A percentile compares a stretch with the other conserved stretches of the same genome.
Conservation (phyloP, 2,329 filamentous ascomycete genomes). For the Clarireedia homoeocarpa region DNA sequence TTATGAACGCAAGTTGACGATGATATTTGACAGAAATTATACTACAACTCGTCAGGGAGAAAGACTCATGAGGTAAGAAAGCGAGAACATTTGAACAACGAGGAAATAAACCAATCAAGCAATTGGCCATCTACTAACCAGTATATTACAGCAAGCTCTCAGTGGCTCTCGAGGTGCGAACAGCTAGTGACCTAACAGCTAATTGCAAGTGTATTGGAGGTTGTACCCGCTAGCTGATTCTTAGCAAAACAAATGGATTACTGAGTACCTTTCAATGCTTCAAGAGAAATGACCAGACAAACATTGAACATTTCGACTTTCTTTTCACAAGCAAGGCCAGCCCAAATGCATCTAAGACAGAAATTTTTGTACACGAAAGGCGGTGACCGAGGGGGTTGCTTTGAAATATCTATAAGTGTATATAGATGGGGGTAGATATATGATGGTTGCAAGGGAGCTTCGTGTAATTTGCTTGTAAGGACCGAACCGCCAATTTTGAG, state of each 20-base stretch:
- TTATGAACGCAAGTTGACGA: slow-evolving; percentile 1
- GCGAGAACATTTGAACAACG: slow-evolving; percentile 8
- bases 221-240: slow-evolving; percentile 5
- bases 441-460: slow-evolving; percentile 4
- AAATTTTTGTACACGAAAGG: slow-evolving; percentile 14
- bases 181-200: slow-evolving; percentile 17
- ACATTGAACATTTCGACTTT: slow-evolving; percentile 29
- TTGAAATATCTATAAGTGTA: background rate
- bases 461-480: background rate
- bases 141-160: slow-evolving; percentile 26
- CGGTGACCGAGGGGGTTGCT: slow-evolving; percentile 14
- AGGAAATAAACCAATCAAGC: slow-evolving; percentile 15
- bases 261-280: slow-evolving; percentile 28
- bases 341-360: slow-evolving; percentile 23
- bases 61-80: background rate
- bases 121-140: slow-evolving; percentile 26
- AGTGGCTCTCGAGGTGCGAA: slow-evolving; percentile 14
- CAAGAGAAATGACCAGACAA: slow-evolving; percentile 27
- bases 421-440: background rate
- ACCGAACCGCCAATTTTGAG: slow-evolving; percentile 7
- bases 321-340: slow-evolving; percentile 15
- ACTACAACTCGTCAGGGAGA: slow-evolving; percentile 24
- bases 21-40: slow-evolving; percentile 9
- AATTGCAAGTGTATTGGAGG: slow-evolving; percentile 18
- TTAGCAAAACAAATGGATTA: slow-evolving; percentile 1